Conservation (phyloP, 371 early-diverging fungal genomes). For the Basidiobolus meristosporus region DNA sequence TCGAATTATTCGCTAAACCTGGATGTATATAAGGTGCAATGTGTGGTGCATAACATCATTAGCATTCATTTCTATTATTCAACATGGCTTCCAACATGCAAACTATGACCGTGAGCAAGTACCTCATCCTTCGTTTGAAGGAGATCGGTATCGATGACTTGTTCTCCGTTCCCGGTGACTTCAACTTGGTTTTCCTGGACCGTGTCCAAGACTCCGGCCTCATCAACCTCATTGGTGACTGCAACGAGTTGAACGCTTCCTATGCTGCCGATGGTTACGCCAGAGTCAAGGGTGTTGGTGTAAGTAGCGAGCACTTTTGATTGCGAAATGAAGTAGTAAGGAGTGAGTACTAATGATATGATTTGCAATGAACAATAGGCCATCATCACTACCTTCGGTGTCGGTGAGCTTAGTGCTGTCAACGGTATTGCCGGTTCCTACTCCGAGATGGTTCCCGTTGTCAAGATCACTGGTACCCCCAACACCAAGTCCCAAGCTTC, state of each 20-base stretch:
- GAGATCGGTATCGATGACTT: slow-evolving; percentile 8
- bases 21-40: too few relatives aligned
- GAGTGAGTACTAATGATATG: too few relatives aligned
- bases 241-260: slow-evolving; percentile 20
- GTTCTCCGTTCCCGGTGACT: slow-evolving; percentile 13
- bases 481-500: slow-evolving; percentile 7
- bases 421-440: slow-evolving; percentile 30
- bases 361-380: too few relatives aligned
- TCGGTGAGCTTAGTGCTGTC: slow-evolving; percentile 24
- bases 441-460: slow-evolving; percentile 26
- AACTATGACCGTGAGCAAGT: too few relatives aligned
- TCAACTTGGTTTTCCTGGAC: slow-evolving; percentile 11
- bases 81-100: too few relatives aligned
- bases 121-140: slow-evolving; percentile 7
- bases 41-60: too few relatives aligned
- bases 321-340: too few relatives aligned
- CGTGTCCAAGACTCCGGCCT: slow-evolving; percentile 12
- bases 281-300: slow-evolving; percentile 12
- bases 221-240: slow-evolving; percentile 7
- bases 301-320: too few relatives aligned
- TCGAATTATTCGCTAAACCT: too few relatives aligned
- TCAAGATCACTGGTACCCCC: too few relatives aligned
- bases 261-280: slow-evolving; percentile 35
- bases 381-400: slow-evolving; percentile 29
- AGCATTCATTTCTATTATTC: too few relatives aligned